Percentiles rank a stretch among this genome's conserved stretches.
These are phyloP conservation scores for sweet orange (Citrus sinensis) DNA, from an alignment of 345 rosid species.

Conservation along the genomic window DVS_A1.0 CM039168.1:28425501-28426000, in stretches of 20 bases:
- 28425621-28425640: not conserved
- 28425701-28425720: constrained; percentile 77
- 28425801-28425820: constrained; percentile 13
- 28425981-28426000: constrained; percentile 20
- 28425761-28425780: constrained; percentile 72
- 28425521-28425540: constrained; percentile 88
- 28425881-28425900: constrained; percentile 7
- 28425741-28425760: constrained; percentile 53
- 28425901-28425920: constrained; percentile 65
- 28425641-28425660: not conserved
- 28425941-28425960: constrained; percentile 77
- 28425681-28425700: constrained; percentile 1
- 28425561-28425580: constrained; percentile 72
- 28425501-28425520: not conserved
- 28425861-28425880: constrained; percentile 5
- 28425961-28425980: constrained; percentile 91
- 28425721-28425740: constrained; percentile 42
- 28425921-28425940: constrained; percentile 62
- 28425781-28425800: constrained; percentile 77
- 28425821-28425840: constrained; percentile 12
- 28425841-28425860: constrained; percentile 12
- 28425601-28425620: constrained; percentile 15
- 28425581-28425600: constrained; percentile 77
- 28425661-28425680: not conserved
- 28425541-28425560: constrained; percentile 60